Conservation (phyloP, 2,329 filamentous ascomycete species). For the Myriosclerotinia scirpicola region DNA sequence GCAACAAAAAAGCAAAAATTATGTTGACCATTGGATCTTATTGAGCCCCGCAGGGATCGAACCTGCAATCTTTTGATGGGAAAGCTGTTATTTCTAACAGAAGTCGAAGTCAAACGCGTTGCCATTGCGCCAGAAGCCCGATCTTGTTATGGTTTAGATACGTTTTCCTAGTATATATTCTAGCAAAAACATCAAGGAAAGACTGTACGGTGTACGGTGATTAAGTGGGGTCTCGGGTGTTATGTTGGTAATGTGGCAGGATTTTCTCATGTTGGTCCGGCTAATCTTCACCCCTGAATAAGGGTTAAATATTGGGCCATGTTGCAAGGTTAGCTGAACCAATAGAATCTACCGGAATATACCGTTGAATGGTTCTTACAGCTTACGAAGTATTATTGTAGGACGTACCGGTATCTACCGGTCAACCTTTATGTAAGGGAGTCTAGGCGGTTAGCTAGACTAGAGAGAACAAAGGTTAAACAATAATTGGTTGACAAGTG, state of each 20-base stretch:
- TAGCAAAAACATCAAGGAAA: too few relatives aligned
- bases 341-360: too few relatives aligned
- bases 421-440: too few relatives aligned
- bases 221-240: too few relatives aligned
- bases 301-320: too few relatives aligned
- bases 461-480: too few relatives aligned
- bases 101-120: conserved; percentile 22
- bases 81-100: not conserved
- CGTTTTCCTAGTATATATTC: not conserved
- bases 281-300: not conserved
- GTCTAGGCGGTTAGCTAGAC: not conserved
- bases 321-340: too few relatives aligned
- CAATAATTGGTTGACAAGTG: not conserved
- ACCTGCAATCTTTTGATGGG: conserved; percentile 20
- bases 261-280: not conserved
- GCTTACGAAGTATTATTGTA: too few relatives aligned
- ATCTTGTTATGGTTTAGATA: not conserved
- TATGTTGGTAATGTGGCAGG: too few relatives aligned
- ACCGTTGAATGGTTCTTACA: too few relatives aligned
- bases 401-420: too few relatives aligned
- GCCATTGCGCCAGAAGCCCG: conserved; percentile 18
- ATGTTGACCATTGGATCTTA: not conserved
- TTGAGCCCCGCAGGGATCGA: conserved; percentile 13
- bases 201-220: too few relatives aligned
- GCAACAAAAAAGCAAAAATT: not conserved